Base-by-base conservation (phyloP, 139 green algal genomes). In the Chlorella ohadii region DNA sequence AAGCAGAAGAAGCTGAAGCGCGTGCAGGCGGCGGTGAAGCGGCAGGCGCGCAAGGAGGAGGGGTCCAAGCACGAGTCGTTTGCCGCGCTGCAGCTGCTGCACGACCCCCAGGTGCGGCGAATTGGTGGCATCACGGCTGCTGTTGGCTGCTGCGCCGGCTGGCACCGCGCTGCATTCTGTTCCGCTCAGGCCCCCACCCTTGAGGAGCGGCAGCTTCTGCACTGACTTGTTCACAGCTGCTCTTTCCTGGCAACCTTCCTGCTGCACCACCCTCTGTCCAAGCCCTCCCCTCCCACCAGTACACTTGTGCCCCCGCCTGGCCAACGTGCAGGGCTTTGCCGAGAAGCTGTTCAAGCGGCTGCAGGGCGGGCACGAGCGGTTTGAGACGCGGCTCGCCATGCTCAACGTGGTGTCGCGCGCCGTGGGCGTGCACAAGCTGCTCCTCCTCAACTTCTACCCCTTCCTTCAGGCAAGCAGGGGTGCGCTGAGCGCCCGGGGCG, bases 361-460 rank as follows among this genome's bases (percentile, higher is more conserved):
- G 74, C 89, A 94, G 51, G 72, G 64, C 41, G 91, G 89, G 57
- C 85, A 87, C 36, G 94, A 97, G 85, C 79, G 86, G 22, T 98
- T 94, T 85, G 96, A 99, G 88, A 94, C 92, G 25, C 92, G 93
- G 36, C 75, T 97, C 72, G 87, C 90, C 19, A 92, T 97, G 71
- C 92, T 98, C 88, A 68, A 80, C 47, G 68, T 85, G 6, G 36
- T 94, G n/a, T 93, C 88, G 3, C 91, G 97, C 31, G 82, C 95
- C 23, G 91, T 99, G 36, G 96, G 96, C 33, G 88, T 95, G 76
- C 97, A 99, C 92, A 92, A 94, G 86, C 92, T 99, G 64, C 86
- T 97, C 59, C 76, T 99, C 31, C 92, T 98, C 83, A 98, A 98
- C 90, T 98, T 98, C 88, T 99, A 99, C 89, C 94, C 97, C 44